Base-by-base conservation (phyloP, 2,329 filamentous ascomycete species). In the Claviceps sp. region DNA sequence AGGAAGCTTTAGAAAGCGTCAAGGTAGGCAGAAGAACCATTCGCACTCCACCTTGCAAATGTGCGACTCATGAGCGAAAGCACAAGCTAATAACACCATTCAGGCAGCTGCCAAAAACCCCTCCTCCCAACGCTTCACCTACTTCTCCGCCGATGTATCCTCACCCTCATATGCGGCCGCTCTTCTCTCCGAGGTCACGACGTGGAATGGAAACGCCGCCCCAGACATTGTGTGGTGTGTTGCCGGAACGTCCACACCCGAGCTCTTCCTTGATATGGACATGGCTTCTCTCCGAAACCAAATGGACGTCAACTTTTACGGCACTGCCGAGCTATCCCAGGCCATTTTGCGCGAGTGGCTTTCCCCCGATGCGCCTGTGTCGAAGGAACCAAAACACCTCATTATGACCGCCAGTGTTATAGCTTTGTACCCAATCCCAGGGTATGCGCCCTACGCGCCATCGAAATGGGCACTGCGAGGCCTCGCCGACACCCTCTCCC, bases 261-360 rank as follows among this genome's bases (percentile, higher is more conserved):
- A 79, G 38, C 83, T 95, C 55, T 95, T 91, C 71, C 67, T 86
- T 57, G 86, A 95, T 55, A 81, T 80, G 40, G 76, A 85, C 8
- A 71, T 87, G 50, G 71, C 81, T 7, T 78, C 77, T 11, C 71
- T 89, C 57, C 78, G 84, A 43, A 72, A 76, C 57, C 88, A 95
- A 66, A 95, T 95, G 88, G 88, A 95, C 62, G 79, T 91, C 59
- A 91, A 96, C 69, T 97, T 88, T 71, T 95, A 84, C 77, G 86
- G 88, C 47, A 82, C 83, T 34, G 84, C 85, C 42, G 93, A 95
- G 65, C 86, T 95, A 69, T 85, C 88, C 39, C 88, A 94, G 64
- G 82, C 87, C 20, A 80, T 85, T 17, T 71, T 96, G 55, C 78
- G 77, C 49, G 76, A 79, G 54, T 96, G 91, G 91, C 78, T 89